Evolutionary conservation across 805 yeast species (phyloP).

Genomic region (Nakazawaea pomicola): DNA sequence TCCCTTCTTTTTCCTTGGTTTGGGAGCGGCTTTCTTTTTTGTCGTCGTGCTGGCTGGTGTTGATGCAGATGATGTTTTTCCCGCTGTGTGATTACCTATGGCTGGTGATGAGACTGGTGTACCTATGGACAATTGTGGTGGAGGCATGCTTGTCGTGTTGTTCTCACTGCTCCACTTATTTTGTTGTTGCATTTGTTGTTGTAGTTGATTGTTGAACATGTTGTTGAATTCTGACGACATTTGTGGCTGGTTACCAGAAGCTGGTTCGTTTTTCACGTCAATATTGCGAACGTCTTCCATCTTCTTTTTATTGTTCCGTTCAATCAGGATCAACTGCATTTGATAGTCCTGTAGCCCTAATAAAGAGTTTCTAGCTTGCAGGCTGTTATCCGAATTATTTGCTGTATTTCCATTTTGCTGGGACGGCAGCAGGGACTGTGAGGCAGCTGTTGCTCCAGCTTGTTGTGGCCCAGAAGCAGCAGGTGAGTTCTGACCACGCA

Average conservation of each 20-base stretch:
- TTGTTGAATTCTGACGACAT: constrained; percentile 15
- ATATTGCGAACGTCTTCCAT: constrained; percentile 47
- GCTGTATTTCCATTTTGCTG: constrained; percentile 41
- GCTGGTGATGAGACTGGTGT: constrained; percentile 19
- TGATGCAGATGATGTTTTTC: constrained; percentile 15
- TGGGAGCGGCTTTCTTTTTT: constrained; percentile 20
- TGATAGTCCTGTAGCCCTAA: constrained; percentile 64
- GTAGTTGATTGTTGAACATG: constrained; percentile 18
- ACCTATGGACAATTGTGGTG: constrained; percentile 21
- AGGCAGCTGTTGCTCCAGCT: too few species aligned
- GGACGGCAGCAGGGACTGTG: background rate
- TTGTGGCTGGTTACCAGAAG: constrained; percentile 12
- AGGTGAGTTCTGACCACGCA: constrained; percentile 13
- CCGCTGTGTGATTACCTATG: constrained; percentile 7
- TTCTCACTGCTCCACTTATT: constrained; percentile 7
- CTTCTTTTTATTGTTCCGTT: constrained; percentile 69
- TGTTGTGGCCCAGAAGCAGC: constrained; percentile 16
- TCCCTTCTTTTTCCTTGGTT: constrained; percentile 19
- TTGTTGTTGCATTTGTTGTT: constrained; percentile 16
- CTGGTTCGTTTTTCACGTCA: constrained; percentile 16
- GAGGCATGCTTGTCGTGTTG: constrained; percentile 17
- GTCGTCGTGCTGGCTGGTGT: constrained; percentile 16
- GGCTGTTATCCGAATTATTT: constrained; percentile 1
- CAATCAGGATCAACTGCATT: constrained; percentile 69
- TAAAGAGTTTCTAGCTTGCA: constrained; percentile 9